Conservation (phyloP, 371 early-diverging fungal species). For the Encephalitozoon romaleae region DNA sequence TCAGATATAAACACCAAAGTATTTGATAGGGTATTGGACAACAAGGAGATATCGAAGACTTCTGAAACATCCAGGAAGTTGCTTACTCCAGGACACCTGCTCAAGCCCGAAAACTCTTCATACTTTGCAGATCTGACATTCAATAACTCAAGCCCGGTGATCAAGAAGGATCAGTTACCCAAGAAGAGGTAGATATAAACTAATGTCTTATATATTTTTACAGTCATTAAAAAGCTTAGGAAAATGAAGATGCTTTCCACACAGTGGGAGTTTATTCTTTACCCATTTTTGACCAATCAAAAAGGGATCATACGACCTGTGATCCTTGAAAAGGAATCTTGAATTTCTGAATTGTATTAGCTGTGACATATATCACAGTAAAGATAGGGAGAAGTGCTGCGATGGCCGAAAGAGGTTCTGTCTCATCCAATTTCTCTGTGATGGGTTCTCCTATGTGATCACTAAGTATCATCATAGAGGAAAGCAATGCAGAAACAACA, state of each 20-base stretch:
- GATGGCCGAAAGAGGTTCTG: not conserved
- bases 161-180: slow-evolving; percentile 12
- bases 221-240: not conserved
- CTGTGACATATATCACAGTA: not conserved
- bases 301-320: too few relatives aligned
- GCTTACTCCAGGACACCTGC: not conserved
- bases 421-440: not conserved
- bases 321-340: not conserved
- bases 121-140: slow-evolving; percentile 44
- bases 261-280: too few relatives aligned
- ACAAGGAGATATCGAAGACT: not conserved
- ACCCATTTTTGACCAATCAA: too few relatives aligned
- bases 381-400: not conserved
- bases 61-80: not conserved
- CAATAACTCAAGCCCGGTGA: slow-evolving; percentile 36
- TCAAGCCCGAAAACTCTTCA: slow-evolving; percentile 23
- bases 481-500: not conserved
- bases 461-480: not conserved
- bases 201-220: not conserved
- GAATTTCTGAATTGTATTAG: not conserved
- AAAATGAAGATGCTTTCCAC: too few relatives aligned
- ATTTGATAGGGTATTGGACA: too few relatives aligned
- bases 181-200: not conserved
- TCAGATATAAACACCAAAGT: not conserved
- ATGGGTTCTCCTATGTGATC: not conserved